phyloP scores from a whole-genome alignment of 371 early-diverging fungal genomes.

The Catenaria anguillulae region DNA sequence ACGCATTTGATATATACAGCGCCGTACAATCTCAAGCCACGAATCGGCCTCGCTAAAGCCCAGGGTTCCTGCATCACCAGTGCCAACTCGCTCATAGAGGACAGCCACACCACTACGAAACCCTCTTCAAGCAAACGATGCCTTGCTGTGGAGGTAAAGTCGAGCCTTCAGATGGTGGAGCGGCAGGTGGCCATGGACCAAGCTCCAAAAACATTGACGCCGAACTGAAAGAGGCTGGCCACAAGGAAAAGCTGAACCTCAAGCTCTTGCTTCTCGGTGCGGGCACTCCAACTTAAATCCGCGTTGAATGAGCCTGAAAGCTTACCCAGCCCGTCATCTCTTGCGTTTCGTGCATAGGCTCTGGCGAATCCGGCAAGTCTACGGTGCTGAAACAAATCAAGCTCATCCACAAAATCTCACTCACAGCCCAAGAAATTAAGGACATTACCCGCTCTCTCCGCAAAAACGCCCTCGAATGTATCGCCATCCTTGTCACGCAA shows the following conservation, averaged over 20 bases:
- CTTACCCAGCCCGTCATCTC: too few species aligned
- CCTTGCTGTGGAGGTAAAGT: not conserved
- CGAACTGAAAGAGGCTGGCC: slow-evolving; percentile 4
- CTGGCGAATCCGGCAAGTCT: slow-evolving; percentile 13
- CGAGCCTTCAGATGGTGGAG: not conserved
- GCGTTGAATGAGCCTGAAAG: too few species aligned
- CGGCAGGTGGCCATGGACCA: too few species aligned
- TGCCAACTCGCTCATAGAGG: too few species aligned
- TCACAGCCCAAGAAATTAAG: slow-evolving; percentile 5
- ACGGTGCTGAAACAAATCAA: slow-evolving; percentile 14
- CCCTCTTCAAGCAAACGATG: not conserved
- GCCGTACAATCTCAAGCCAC: too few species aligned
- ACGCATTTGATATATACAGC: too few species aligned
- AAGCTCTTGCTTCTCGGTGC: slow-evolving; percentile 9
- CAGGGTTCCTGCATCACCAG: too few species aligned
- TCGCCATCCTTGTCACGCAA: slow-evolving; percentile 8
- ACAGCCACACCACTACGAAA: too few species aligned
- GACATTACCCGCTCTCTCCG: slow-evolving; percentile 9
- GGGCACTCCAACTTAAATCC: too few species aligned
- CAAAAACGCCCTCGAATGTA: slow-evolving; percentile 10
- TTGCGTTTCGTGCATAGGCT: slow-evolving; percentile 4
- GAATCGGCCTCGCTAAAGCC: too few species aligned
- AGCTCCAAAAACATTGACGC: slow-evolving; percentile 4
- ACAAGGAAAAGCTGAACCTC: slow-evolving; percentile 9
- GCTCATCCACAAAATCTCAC: slow-evolving; percentile 11